Evolutionary conservation across 257 asterid genomes (phyloP).

Genomic region (Solanum boliviense): DNA sequence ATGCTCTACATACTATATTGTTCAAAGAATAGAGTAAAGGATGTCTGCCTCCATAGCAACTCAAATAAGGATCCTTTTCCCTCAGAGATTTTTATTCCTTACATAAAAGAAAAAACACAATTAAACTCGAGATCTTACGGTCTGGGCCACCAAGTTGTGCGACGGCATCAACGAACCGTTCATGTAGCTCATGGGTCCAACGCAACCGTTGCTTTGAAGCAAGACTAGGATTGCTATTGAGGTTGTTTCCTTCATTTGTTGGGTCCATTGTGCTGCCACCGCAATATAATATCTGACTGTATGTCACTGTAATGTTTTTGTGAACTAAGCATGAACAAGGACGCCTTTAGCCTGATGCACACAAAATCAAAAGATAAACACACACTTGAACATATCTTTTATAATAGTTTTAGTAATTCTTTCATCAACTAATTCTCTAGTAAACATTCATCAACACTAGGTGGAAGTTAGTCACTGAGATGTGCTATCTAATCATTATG

Average conservation of each 20-base stretch:
- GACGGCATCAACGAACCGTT: conserved; percentile 87
- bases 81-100: not conserved
- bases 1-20: not conserved
- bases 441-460: not conserved
- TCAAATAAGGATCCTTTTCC: not conserved
- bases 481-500: not conserved
- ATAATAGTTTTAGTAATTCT: not conserved
- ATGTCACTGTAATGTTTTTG: conserved; percentile 9
- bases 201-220: conserved; percentile 96
- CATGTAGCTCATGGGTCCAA: conserved; percentile 97
- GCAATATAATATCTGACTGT: conserved; percentile 25
- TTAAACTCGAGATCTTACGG: conserved; percentile 39
- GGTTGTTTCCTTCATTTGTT: conserved; percentile 36
- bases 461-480: not conserved
- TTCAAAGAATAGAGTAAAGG: not conserved
- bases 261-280: conserved; percentile 48
- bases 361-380: not conserved
- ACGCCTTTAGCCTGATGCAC: not conserved
- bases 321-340: conserved; percentile 34
- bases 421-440: not conserved
- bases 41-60: not conserved
- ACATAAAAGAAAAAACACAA: not conserved
- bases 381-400: not conserved
- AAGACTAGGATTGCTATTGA: conserved; percentile 44
- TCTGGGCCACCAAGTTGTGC: conserved; percentile 99